Conservation (phyloP, 495 filamentous ascomycete species). For the Bacidia rubella region DNA sequence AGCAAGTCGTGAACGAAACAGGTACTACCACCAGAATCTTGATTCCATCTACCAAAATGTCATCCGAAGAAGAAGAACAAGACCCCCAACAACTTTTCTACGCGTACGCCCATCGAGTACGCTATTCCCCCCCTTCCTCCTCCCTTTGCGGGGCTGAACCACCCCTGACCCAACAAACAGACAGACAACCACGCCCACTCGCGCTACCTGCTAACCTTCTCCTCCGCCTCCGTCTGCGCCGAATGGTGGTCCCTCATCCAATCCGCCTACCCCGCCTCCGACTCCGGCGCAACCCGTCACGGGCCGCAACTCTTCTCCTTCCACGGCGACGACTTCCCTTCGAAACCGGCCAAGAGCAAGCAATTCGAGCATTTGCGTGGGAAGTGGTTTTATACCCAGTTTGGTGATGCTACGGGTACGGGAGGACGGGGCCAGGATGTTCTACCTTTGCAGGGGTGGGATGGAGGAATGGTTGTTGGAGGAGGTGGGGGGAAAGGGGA, state of each 20-base stretch:
- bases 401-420: background rate
- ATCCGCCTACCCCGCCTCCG: background rate
- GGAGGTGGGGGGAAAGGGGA: background rate
- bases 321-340: constrained; percentile 3
- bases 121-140: background rate
- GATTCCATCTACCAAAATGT: no score
- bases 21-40: no score
- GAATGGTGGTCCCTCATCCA: constrained; percentile 7
- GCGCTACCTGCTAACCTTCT: constrained; percentile 8
- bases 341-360: background rate
- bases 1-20: no score
- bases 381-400: constrained; percentile 6
- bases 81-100: constrained; percentile 1
- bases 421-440: background rate
- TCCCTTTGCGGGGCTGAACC: background rate
- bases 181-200: constrained; percentile 1
- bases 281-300: background rate
- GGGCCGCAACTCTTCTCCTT: constrained; percentile 6
- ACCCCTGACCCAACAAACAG: background rate
- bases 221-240: background rate
- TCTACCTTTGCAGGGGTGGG: background rate
- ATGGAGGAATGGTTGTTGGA: background rate
- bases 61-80: no score
- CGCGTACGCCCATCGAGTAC: constrained; percentile 7
- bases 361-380: constrained; percentile 7